Base-by-base conservation (phyloP, 495 filamentous ascomycete species). In the Aspergillus ostianus region DNA sequence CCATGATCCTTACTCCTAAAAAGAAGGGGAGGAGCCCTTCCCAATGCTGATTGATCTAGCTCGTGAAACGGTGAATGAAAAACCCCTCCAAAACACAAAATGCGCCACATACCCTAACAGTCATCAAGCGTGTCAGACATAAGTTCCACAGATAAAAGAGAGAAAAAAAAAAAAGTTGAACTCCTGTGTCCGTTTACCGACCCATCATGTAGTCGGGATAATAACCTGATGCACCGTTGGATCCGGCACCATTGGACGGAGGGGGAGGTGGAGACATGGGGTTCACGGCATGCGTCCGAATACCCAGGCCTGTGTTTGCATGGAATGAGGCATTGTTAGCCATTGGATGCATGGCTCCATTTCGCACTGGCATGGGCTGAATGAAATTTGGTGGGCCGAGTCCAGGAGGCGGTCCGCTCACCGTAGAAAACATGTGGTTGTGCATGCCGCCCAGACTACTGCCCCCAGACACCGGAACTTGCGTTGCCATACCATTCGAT, bases 361-460 rank as follows among this genome's bases (percentile, higher is more conserved):
- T 75, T 53, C 77, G 67, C 50, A 72, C 51, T 8, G 69, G 69
- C 59, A 74, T 64, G 5, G 73, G 70, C 51, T 81, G 73, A 26
- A 74, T 74, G 26, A 90, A 77, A 29, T 89, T 89, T 19, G 90
- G 90, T 10, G 90, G 90, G 32, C 84, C 85, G 45, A 93, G 78
- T 0, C 90, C 90, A 0, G 90, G 90, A 6, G 90, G 90, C 21
- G 90, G 90, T 7, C 90, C 88, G 68, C 77, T 91, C 6, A 88
- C 87, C 0, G 87, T 85, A 6, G 86, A 86, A 67, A 91, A 92
- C 57, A 83, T 78, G 57, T 83, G 80, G 47, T 69, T 80, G 63
- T 80, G 81, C 59, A 87, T 78, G n/a, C 79, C 80, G 60, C 78
- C 76, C 59, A 87, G 77, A 50, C 80, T 82, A 63, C 76, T 79